A percentile compares a stretch with the other conserved stretches of the same genome.
Conservation (phyloP, 2,329 filamentous ascomycete species). For the Venturia aucupariae region DNA sequence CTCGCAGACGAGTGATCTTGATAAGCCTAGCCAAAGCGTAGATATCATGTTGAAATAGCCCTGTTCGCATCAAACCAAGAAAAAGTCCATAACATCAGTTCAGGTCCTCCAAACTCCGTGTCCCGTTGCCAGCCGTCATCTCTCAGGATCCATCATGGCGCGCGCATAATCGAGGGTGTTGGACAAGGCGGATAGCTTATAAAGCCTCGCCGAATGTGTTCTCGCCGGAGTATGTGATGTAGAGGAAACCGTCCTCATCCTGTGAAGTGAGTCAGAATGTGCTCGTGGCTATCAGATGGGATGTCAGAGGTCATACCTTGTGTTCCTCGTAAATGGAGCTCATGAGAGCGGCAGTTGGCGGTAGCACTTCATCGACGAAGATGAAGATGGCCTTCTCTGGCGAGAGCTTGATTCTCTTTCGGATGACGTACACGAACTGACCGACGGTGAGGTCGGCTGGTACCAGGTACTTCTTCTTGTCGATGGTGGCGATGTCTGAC, state of each 20-base stretch:
- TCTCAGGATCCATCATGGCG: not conserved
- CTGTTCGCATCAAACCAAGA: not conserved
- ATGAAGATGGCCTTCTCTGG: constrained; percentile 99
- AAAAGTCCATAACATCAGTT: not conserved
- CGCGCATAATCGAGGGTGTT: not conserved
- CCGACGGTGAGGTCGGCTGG: constrained; percentile 95
- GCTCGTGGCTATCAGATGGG: not conserved
- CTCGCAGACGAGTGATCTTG: not conserved
- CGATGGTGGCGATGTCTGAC: constrained; percentile 97
- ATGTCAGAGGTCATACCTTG: constrained; percentile 55
- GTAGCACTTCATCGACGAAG: constrained; percentile 97
- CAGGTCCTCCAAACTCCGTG: constrained; percentile 4
- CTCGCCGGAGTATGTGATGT: constrained; percentile 97
- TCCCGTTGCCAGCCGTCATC: constrained; percentile 2
- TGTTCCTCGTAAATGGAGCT: constrained; percentile 99
- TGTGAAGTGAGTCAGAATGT: constrained; percentile 12
- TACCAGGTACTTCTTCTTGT: constrained; percentile 99
- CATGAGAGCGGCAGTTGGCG: constrained; percentile 95
- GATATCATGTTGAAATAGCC: not conserved
- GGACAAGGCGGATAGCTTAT: not conserved
- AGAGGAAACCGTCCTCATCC: constrained; percentile 77
- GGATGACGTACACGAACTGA: constrained; percentile 99
- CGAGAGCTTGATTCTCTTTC: constrained; percentile 98
- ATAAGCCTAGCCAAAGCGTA: not conserved
- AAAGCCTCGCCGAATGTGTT: constrained; percentile 74